A percentile compares a stretch with the other conserved stretches of the same genome.
These are phyloP conservation scores for Schizochytrium sp. DNA, from an alignment of 108 stramenopile genomes.

Conservation along the genomic window DNA sequence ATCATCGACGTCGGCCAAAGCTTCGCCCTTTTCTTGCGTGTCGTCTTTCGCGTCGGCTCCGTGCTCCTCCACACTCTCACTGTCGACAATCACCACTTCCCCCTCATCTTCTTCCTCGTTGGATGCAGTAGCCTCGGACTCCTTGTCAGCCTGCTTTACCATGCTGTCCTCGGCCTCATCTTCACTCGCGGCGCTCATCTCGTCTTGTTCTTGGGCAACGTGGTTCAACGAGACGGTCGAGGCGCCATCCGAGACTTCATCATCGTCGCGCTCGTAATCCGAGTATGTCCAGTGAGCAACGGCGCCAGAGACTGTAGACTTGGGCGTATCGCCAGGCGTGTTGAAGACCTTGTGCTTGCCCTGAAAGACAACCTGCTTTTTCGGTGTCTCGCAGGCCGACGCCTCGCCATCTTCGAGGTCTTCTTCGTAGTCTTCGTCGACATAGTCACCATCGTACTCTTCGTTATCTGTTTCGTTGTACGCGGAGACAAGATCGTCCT, in stretches of 20 bases:
- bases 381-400: not conserved
- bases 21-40: not conserved
- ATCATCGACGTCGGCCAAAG: not conserved
- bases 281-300: not conserved
- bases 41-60: not conserved
- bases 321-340: not conserved
- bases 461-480: not conserved
- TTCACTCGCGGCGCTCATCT: not conserved
- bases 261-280: slow-evolving; percentile 14
- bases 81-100: not conserved
- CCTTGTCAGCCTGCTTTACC: not conserved
- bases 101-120: not conserved
- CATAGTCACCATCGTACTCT: not conserved
- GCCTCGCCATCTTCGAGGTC: not conserved
- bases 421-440: not conserved
- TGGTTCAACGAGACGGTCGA: not conserved
- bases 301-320: not conserved
- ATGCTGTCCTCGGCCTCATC: not conserved
- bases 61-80: not conserved
- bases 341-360: slow-evolving; percentile 10
- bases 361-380: not conserved
- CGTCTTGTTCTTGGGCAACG: not conserved
- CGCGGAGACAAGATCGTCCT: not conserved
- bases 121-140: no score
- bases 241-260: not conserved